Conservation (phyloP, 805 yeast genomes). For the Zygotorulaspora danielsina region DNA sequence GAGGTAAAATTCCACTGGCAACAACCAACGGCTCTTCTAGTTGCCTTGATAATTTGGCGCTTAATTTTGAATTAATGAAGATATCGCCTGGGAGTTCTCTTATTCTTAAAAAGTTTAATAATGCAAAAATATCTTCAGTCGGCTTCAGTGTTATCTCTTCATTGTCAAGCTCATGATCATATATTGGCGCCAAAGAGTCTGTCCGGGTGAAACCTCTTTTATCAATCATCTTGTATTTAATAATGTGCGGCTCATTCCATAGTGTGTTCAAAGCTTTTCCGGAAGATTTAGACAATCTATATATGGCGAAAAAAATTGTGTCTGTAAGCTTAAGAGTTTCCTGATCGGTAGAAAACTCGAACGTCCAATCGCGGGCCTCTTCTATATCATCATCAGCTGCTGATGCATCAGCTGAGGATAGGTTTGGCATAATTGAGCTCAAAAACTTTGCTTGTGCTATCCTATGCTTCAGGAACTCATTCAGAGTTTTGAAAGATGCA, state of each 20-base stretch:
- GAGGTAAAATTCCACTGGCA: slow-evolving; percentile 80
- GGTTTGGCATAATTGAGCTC: slow-evolving; percentile 21
- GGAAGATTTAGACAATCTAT: slow-evolving; percentile 41
- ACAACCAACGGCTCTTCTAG: slow-evolving; percentile 85
- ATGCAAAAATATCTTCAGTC: slow-evolving; percentile 39
- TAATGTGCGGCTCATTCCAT: slow-evolving; percentile 55
- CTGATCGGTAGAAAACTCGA: slow-evolving; percentile 57
- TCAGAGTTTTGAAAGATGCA: slow-evolving; percentile 45
- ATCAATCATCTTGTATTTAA: slow-evolving; percentile 43
- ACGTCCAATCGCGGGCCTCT: slow-evolving; percentile 33
- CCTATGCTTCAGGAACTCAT: slow-evolving; percentile 42
- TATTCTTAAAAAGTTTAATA: slow-evolving; percentile 46
- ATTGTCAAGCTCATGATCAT: slow-evolving; percentile 6
- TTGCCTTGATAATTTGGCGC: slow-evolving; percentile 82
- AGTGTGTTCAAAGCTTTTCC: slow-evolving; percentile 44
- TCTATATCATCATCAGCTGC: slow-evolving; percentile 12
- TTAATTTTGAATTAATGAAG: slow-evolving; percentile 73
- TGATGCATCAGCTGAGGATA: slow-evolving; percentile 9
- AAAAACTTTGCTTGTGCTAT: slow-evolving; percentile 29
- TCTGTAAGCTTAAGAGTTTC: slow-evolving; percentile 58
- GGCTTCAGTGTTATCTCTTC: slow-evolving; percentile 10
- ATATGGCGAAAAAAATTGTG: slow-evolving; percentile 73
- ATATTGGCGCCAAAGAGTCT: slow-evolving; percentile 5
- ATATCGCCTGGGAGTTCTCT: slow-evolving; percentile 36
- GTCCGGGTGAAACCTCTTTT: slow-evolving; percentile 23